Conservation (phyloP, 495 filamentous ascomycete genomes). For the Neurospora sp. region DNA sequence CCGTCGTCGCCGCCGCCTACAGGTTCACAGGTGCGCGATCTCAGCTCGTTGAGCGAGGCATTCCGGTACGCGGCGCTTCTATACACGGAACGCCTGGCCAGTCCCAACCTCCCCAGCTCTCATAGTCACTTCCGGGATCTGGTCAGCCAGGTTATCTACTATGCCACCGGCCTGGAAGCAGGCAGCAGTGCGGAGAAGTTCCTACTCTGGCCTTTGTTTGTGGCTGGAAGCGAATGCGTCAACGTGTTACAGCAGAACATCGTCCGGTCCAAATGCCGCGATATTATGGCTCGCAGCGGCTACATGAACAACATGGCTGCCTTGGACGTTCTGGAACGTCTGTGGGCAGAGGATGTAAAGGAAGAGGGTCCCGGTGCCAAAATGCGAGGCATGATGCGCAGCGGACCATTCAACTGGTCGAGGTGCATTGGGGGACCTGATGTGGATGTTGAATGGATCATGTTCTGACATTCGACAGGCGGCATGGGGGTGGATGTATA, state of each 20-base stretch:
- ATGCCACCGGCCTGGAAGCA: conserved; percentile 65
- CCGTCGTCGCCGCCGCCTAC: conserved; percentile 22
- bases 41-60: conserved; percentile 64
- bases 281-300: conserved; percentile 77
- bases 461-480: conserved; percentile 44
- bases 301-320: conserved; percentile 89
- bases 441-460: conserved; percentile 77
- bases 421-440: conserved; percentile 57
- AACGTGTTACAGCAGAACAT: conserved; percentile 67
- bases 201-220: conserved; percentile 88
- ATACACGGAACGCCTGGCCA: conserved; percentile 81
- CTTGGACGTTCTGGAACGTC: conserved; percentile 72
- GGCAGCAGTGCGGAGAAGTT: conserved; percentile 65
- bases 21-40: conserved; percentile 38
- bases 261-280: conserved; percentile 68
- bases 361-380: conserved; percentile 22
- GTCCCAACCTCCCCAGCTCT: conserved; percentile 61
- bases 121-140: conserved; percentile 76
- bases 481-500: background rate
- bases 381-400: conserved; percentile 20
- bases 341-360: conserved; percentile 55
- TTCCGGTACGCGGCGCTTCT: conserved; percentile 85
- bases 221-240: conserved; percentile 84
- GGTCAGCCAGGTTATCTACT: conserved; percentile 68
- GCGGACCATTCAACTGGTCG: conserved; percentile 62